These are phyloP conservation scores for Auxenochlorella protothecoides DNA, from an alignment of 139 green algal genomes.

Conservation along the genomic window DNA sequence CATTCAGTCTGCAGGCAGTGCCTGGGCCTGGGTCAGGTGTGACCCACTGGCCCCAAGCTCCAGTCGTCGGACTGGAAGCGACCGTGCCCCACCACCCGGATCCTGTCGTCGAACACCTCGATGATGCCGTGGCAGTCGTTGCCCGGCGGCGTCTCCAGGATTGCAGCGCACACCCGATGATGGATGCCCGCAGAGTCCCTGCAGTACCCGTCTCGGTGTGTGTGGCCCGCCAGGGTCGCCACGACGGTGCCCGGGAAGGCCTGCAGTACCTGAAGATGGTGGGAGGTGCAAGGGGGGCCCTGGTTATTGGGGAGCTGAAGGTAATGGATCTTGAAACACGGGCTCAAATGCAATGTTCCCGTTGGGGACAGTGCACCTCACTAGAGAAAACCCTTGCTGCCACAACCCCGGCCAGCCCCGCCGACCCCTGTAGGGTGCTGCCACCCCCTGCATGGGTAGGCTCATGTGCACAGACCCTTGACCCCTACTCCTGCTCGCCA, in stretches of 20 bases:
- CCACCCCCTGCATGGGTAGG: neutral
- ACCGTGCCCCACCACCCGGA: slow-evolving; percentile 28
- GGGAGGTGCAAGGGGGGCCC: neutral
- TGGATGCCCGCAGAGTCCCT: slow-evolving; percentile 44
- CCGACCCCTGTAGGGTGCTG: neutral
- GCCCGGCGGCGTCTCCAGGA: slow-evolving; percentile 55
- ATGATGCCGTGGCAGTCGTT: slow-evolving; percentile 43
- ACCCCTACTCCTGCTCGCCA: no score
- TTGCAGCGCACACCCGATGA: slow-evolving; percentile 47
- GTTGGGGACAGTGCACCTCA: no score
- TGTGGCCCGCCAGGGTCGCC: slow-evolving; percentile 51
- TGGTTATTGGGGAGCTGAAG: neutral
- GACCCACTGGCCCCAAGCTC: no score
- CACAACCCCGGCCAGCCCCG: neutral
- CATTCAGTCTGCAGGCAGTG: no score
- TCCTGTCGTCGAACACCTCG: slow-evolving; percentile 24
- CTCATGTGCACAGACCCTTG: no score
- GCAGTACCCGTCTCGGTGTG: slow-evolving; percentile 33
- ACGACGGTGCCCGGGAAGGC: slow-evolving; percentile 27
- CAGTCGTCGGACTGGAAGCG: no score
- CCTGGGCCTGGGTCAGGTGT: no score
- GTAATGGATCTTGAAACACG: no score
- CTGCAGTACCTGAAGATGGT: slow-evolving; percentile 16
- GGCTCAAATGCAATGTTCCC: no score
- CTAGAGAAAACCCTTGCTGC: no score